Evolutionary conservation across 2,329 filamentous ascomycete genomes (phyloP).

Genomic region (Xylariaceae sp.): DNA sequence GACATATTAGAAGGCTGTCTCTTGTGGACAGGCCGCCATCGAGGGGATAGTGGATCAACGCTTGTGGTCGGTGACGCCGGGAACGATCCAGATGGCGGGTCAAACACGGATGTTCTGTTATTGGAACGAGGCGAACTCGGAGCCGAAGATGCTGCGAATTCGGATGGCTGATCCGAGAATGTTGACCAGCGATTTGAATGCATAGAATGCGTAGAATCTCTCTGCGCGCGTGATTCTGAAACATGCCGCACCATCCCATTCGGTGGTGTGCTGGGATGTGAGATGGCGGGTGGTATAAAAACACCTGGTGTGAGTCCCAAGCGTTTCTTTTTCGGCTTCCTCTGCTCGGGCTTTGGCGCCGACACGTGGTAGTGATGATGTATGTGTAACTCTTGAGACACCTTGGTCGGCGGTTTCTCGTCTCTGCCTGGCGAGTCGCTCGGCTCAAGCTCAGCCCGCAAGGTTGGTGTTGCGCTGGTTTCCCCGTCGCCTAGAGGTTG

Average conservation of each 20-base stretch:
- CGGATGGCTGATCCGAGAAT: slow-evolving; percentile 59
- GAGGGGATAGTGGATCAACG: slow-evolving; percentile 63
- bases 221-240: slow-evolving; percentile 41
- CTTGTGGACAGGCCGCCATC: slow-evolving; percentile 49
- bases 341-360: slow-evolving; percentile 54
- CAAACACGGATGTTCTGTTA: slow-evolving; percentile 74
- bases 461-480: slow-evolving; percentile 45
- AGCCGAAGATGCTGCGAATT: slow-evolving; percentile 68
- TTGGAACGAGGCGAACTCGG: slow-evolving; percentile 80
- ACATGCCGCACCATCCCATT: slow-evolving; percentile 38
- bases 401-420: slow-evolving; percentile 33
- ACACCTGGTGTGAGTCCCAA: slow-evolving; percentile 59
- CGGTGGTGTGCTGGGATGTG: slow-evolving; percentile 42
- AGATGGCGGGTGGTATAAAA: slow-evolving; percentile 53
- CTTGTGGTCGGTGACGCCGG: slow-evolving; percentile 82
- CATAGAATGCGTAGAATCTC: slow-evolving; percentile 39
- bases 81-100: slow-evolving; percentile 66
- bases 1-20: slow-evolving; percentile 59
- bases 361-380: slow-evolving; percentile 89
- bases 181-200: slow-evolving; percentile 62
- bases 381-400: slow-evolving; percentile 79
- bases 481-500: slow-evolving; percentile 59
- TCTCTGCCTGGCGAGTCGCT: slow-evolving; percentile 35
- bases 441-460: slow-evolving; percentile 70
- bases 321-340: slow-evolving; percentile 71